Base-by-base conservation (phyloP, 225 moss, liverwort and hornwort species). In the Neckera pumila region DNA sequence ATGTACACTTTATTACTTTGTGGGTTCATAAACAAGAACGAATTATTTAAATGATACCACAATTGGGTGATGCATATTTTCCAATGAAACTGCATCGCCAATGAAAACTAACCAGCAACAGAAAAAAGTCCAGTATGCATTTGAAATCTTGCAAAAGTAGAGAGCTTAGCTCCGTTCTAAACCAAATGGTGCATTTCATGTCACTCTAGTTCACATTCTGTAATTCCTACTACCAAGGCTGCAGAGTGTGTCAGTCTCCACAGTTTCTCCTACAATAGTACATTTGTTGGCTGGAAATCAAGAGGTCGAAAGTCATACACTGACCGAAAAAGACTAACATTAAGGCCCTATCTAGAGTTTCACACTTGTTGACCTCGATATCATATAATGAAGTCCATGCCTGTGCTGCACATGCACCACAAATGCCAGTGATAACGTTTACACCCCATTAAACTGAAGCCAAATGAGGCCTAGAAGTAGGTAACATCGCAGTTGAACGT, bases 401-500 rank as follows among this genome's bases (percentile, higher is more conserved):
- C 62, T 76, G 27, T n/a, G 10, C 45, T 53, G n/a, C 64, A 53
- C 51, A 53, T 27, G n/a, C n/a, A 72, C 38, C 57, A 57, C 38
- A 79, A 38, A 79, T 79, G 57, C 57, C 38, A 57, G n/a, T 38
- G 27, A 57, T 38, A 38, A 26, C 57, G 80, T n/a, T 78, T 33
- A 49, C 36, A 85, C 10, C 61, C 25, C 31, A 78, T 69, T 88
- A 93, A 70, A 92, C 89, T 80, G 92, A 93, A 84, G 92, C 92
- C 84, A 86, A 77, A 72, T 87, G 86, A 47, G 88, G 84, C 51
- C 84, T 89, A 34, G 90, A 92, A 81, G 86, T 79, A 28, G 89
- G 86, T 82, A 94, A 75, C 94, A 94, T 92, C 57, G 81, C 31
- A 56, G 40, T 66, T 82, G 94, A 94, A 76, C 91, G 94, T 80